Base-by-base conservation (phyloP, 2,329 filamentous ascomycete species). In the Fusarium verrucosum region DNA sequence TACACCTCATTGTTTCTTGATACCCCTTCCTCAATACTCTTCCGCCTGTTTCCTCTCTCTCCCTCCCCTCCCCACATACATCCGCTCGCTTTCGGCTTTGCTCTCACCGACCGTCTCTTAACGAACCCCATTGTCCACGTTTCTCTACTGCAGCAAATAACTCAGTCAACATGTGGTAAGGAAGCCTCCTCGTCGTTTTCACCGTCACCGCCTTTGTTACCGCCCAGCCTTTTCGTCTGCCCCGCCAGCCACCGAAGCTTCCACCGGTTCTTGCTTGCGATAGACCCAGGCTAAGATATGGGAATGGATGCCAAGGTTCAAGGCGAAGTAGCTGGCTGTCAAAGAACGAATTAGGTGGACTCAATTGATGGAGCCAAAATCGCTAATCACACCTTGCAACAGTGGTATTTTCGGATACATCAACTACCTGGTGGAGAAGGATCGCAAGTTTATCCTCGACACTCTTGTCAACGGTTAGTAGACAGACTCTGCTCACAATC, bases 381-480 rank as follows among this genome's bases (percentile, higher is more conserved):
- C 35, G 68, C 75, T 77, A 67, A 77, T 65, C 44, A 41, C 63
- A 61, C 41, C 36, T 62, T 63, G 57, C 60, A 58, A 61, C 68
- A 94, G 92, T 89, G 92, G 92, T 80, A 96, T 95, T 81, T 96
- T 98, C 83, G 94, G 94, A 75, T 98, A 98, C 86, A 92, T 98
- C 84, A 98, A 98, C 85, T 98, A 98, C 83, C 85, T 98, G 79
- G 93, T 98, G 78, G 95, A 98, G 87, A 97, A 96, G 87, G 94
- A 98, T 84, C 89, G 95, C 79, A 94, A 92, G 82, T 96, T 91
- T 83, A 96, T 98, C 79, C 86, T 98, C 77, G 89, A 97, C 78
- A 98, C 94, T 65, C 86, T 99, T 72, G 91, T 97, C 79, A 97
- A 98, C 84, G 94, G 93, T 93, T 81, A 80, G 89, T 82, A 61